Evolutionary conservation across 2,329 filamentous ascomycete species (phyloP).

Genomic region (Curvularia eragrostidis): DNA sequence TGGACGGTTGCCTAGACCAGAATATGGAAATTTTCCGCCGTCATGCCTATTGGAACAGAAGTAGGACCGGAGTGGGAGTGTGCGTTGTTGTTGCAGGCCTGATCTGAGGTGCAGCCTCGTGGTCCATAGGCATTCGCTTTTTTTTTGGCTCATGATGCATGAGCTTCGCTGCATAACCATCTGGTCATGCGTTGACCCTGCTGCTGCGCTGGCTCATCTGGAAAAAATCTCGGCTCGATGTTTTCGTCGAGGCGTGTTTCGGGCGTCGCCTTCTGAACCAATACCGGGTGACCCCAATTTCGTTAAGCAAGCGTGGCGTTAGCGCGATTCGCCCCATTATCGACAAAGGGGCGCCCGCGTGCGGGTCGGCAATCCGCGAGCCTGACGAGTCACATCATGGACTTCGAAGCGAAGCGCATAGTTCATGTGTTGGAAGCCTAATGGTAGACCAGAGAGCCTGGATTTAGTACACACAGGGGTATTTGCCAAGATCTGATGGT

Average conservation of each 20-base stretch:
- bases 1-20: conserved; percentile 9
- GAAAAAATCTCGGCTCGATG: neutral
- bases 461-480: neutral
- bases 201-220: neutral
- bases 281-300: conserved; percentile 2
- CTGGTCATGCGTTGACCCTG: neutral
- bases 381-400: neutral
- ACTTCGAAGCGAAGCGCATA: neutral
- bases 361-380: neutral
- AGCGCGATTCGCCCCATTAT: neutral
- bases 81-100: neutral
- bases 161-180: neutral
- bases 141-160: neutral
- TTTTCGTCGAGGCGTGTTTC: conserved; percentile 10
- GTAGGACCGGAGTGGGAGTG: neutral
- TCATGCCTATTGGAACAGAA: neutral
- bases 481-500: neutral
- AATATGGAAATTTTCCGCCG: conserved; percentile 8
- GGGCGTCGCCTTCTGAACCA: conserved; percentile 6
- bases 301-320: neutral
- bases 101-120: neutral
- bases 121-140: neutral
- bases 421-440: neutral
- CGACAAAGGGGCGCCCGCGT: neutral
- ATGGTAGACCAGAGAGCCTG: neutral